phyloP scores from a whole-genome alignment of 768 basidiomycete species.

The Mycena sanguinolenta region DNA sequence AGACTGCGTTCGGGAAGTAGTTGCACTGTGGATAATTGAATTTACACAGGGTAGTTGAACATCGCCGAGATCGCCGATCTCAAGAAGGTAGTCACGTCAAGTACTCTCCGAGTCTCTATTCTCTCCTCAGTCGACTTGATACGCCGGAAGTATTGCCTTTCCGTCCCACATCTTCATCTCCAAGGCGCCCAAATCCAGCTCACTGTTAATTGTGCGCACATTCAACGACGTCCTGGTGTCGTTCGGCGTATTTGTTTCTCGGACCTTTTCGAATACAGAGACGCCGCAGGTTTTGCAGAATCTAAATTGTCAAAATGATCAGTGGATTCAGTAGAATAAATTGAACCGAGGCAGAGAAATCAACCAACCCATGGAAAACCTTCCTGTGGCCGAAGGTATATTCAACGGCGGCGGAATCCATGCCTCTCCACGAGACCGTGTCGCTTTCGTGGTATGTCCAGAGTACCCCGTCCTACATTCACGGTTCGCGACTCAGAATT shows the following conservation, averaged over 20 bases:
- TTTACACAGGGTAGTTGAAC: too few relatives aligned
- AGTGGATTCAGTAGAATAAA: too few relatives aligned
- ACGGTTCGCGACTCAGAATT: too few relatives aligned
- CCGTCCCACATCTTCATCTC: background rate
- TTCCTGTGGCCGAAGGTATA: slow-evolving; percentile 5
- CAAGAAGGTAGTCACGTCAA: too few relatives aligned
- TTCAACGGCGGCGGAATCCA: slow-evolving; percentile 15
- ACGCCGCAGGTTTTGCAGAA: slow-evolving; percentile 27
- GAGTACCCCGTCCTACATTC: slow-evolving; percentile 20
- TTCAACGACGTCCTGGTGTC: background rate
- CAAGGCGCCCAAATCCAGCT: slow-evolving; percentile 1
- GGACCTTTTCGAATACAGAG: background rate
- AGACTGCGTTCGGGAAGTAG: too few relatives aligned
- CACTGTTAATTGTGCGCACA: slow-evolving; percentile 3
- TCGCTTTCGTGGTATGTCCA: slow-evolving; percentile 10
- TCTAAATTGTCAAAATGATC: too few relatives aligned
- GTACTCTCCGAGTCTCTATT: too few relatives aligned
- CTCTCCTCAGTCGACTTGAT: too few relatives aligned
- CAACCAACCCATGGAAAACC: slow-evolving; percentile 6
- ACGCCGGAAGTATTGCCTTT: too few relatives aligned
- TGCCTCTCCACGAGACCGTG: slow-evolving; percentile 6
- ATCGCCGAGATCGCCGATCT: too few relatives aligned
- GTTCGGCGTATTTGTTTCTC: background rate
- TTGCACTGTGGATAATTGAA: too few relatives aligned
- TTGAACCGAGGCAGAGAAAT: too few relatives aligned